Evolutionary conservation across 257 asterid species (phyloP).

Genomic region (Solanum phureja): DNA sequence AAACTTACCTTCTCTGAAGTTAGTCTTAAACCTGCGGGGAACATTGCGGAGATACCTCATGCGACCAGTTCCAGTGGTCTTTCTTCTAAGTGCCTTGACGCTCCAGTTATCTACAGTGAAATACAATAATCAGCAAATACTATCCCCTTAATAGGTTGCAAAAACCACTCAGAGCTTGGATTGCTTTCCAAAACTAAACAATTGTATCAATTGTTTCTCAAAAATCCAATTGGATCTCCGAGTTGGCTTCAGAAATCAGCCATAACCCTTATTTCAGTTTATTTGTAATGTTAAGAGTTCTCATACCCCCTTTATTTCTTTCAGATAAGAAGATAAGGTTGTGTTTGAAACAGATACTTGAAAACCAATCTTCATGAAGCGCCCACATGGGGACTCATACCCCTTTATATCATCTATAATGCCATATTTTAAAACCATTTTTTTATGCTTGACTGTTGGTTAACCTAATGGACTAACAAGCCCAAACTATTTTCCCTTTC

Average conservation of each 20-base stretch:
- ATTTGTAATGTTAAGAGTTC: not conserved
- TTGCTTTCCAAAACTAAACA: not conserved
- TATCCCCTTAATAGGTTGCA: not conserved
- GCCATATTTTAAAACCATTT: not conserved
- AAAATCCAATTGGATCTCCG: not conserved
- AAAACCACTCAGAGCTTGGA: not conserved
- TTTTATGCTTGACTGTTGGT: not conserved
- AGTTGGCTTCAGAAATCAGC: not conserved
- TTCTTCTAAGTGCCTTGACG: conserved; percentile 30
- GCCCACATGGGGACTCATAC: not conserved
- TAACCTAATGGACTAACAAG: not conserved
- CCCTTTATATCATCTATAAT: not conserved
- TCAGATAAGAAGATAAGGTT: not conserved
- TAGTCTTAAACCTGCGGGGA: conserved; percentile 23
- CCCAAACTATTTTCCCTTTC: too few relatives aligned
- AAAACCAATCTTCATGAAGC: not conserved
- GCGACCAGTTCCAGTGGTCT: conserved; percentile 33
- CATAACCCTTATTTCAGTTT: not conserved
- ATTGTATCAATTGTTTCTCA: not conserved
- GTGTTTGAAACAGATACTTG: not conserved
- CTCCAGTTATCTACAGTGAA: conserved; percentile 32
- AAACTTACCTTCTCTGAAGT: conserved; percentile 26
- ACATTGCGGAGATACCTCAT: conserved; percentile 28
- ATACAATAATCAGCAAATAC: not conserved
- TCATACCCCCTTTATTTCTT: not conserved